Percentiles rank a stretch among this genome's conserved stretches.
Evolutionary conservation across 1,284 basidiomycete species (phyloP).

Genomic region (Pascua sp.): DNA sequence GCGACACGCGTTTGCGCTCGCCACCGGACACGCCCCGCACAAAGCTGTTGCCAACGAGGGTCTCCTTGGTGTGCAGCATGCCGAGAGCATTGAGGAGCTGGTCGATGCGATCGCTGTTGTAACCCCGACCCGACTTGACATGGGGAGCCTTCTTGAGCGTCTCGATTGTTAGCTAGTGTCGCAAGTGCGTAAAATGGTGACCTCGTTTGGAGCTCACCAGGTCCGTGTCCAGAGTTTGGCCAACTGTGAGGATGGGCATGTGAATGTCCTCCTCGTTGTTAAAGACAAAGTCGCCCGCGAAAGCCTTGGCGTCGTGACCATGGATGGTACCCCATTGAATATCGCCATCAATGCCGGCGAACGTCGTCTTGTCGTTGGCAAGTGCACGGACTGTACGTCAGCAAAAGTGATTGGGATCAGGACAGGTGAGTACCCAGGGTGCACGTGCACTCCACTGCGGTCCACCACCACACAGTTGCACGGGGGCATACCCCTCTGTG

Average conservation of each 20-base stretch:
- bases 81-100: conserved; percentile 66
- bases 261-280: conserved; percentile 24
- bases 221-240: conserved; percentile 19
- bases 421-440: too few relatives aligned
- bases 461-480: too few relatives aligned
- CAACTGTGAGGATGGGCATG: conserved; percentile 19
- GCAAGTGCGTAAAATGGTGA: not conserved
- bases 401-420: too few relatives aligned
- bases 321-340: conserved; percentile 45
- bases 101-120: too few relatives aligned
- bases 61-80: conserved; percentile 67
- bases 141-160: conserved; percentile 44
- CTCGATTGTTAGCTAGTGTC: not conserved
- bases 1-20: conserved; percentile 12
- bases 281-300: conserved; percentile 13
- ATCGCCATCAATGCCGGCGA: conserved; percentile 46
- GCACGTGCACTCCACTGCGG: too few relatives aligned
- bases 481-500: too few relatives aligned
- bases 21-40: conserved; percentile 21
- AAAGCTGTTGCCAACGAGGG: conserved; percentile 41
- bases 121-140: too few relatives aligned
- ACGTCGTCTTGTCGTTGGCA: conserved; percentile 47
- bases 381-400: conserved; percentile 23
- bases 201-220: conserved; percentile 2
- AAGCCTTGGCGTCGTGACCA: conserved; percentile 5